phyloP scores from a whole-genome alignment of 1,139 yeast species.

The Yarrowia galli region DNA sequence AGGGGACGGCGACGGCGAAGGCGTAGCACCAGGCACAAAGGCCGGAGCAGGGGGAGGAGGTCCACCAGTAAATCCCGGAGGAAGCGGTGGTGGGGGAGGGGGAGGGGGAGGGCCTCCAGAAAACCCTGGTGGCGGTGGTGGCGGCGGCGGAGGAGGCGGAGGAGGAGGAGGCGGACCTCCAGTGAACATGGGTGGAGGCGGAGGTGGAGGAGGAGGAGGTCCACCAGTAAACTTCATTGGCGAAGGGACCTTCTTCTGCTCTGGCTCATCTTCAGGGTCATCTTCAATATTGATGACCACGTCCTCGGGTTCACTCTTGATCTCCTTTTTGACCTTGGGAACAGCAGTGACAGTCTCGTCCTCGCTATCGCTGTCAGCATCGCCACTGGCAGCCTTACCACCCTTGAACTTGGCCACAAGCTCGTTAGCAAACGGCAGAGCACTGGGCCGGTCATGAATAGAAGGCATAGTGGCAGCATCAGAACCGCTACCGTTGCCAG shows the following conservation, averaged over 20 bases:
- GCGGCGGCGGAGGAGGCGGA: constrained; percentile 46
- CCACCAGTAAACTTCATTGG: constrained; percentile 42
- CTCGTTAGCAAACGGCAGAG: constrained; percentile 40
- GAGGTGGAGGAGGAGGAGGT: constrained; percentile 49
- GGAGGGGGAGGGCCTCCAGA: constrained; percentile 43
- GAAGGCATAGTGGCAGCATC: constrained; percentile 39
- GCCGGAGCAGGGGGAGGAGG: constrained; percentile 49
- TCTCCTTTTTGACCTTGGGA: constrained; percentile 9
- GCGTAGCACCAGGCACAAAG: constrained; percentile 41
- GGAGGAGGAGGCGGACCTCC: constrained; percentile 50
- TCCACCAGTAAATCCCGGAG: constrained; percentile 42
- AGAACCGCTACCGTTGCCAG: constrained; percentile 20
- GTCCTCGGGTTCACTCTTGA: constrained; percentile 18
- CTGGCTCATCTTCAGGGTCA: constrained; percentile 20
- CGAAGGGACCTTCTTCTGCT: constrained; percentile 44
- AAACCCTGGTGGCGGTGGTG: constrained; percentile 38
- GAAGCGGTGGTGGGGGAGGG: constrained; percentile 49
- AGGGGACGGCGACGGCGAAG: constrained; percentile 44
- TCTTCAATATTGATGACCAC: constrained; percentile 7
- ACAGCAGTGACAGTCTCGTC: background rate
- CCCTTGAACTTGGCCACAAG: constrained; percentile 39
- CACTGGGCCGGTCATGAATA: constrained; percentile 29
- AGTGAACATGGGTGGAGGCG: constrained; percentile 46
- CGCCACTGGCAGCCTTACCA: no score
- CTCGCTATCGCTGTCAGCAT: background rate